Evolutionary conservation across 352 stramenopile species (phyloP).

Genomic region (Paralagenidium karlingii): DNA sequence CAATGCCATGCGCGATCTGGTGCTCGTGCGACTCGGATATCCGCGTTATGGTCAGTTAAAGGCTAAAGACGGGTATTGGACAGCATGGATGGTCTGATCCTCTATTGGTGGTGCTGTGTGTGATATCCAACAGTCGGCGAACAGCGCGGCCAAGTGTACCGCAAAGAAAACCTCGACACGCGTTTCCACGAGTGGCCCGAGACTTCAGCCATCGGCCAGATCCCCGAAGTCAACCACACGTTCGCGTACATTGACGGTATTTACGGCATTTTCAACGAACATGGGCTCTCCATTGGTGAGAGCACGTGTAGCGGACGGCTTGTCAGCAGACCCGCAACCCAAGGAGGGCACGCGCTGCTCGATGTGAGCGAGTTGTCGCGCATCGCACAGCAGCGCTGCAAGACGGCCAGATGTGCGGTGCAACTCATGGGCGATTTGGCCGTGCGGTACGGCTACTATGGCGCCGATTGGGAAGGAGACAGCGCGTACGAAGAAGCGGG

Average conservation of each 20-base stretch:
- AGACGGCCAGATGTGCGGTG: conserved; percentile 68
- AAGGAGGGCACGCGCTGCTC: conserved; percentile 80
- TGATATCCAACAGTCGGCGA: conserved; percentile 23
- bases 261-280: conserved; percentile 78
- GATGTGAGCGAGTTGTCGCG: conserved; percentile 78
- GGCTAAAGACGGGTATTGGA: background rate
- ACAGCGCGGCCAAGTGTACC: conserved; percentile 46
- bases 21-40: conserved; percentile 45
- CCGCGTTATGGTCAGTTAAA: conserved; percentile 48
- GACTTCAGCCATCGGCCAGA: conserved; percentile 44
- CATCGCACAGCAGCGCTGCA: conserved; percentile 79
- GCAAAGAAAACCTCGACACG: conserved; percentile 44
- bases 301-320: conserved; percentile 66
- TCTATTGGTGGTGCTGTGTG: background rate
- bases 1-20: conserved; percentile 32
- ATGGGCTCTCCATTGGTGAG: conserved; percentile 70
- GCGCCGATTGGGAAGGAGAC: conserved; percentile 64
- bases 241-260: conserved; percentile 71
- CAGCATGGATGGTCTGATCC: conserved; percentile 2
- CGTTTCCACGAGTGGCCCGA: conserved; percentile 56
- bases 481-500: conserved; percentile 55
- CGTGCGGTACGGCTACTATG: conserved; percentile 89
- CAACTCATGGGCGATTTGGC: conserved; percentile 91
- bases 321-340: conserved; percentile 31
- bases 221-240: conserved; percentile 45